These are phyloP conservation scores for Pleurozium schreberi DNA, from an alignment of 225 moss, liverwort and hornwort genomes.

Conservation along the genomic window DNA sequence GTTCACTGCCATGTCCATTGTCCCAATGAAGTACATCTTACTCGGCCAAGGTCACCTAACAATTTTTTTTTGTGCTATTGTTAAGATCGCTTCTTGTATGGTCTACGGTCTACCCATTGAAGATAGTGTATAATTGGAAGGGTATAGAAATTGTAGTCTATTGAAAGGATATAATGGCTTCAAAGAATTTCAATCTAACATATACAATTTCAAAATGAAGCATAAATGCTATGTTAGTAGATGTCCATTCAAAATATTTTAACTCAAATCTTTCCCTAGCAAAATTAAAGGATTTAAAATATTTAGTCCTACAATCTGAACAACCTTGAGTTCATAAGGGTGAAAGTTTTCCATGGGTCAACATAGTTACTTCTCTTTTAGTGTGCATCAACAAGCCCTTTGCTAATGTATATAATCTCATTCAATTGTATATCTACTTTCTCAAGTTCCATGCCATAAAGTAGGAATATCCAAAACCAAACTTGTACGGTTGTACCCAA, in stretches of 20 bases:
- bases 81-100: no score
- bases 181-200: not conserved
- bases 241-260: not conserved
- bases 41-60: no score
- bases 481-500: no score
- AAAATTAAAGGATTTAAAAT: no score
- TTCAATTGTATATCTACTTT: not conserved
- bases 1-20: no score
- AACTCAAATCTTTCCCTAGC: not conserved
- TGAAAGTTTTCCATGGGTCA: not conserved
- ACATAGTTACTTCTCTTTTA: not conserved
- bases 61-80: no score
- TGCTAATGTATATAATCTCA: not conserved
- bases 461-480: no score
- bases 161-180: not conserved
- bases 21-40: no score
- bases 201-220: not conserved
- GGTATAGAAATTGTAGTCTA: not conserved
- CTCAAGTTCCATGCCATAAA: not conserved
- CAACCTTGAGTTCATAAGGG: not conserved
- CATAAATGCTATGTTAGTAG: not conserved
- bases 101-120: no score
- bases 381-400: not conserved
- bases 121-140: not conserved
- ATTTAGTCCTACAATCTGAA: not conserved